phyloP scores from a whole-genome alignment of 2,329 filamentous ascomycete genomes.

The Dactylellina leptospora region DNA sequence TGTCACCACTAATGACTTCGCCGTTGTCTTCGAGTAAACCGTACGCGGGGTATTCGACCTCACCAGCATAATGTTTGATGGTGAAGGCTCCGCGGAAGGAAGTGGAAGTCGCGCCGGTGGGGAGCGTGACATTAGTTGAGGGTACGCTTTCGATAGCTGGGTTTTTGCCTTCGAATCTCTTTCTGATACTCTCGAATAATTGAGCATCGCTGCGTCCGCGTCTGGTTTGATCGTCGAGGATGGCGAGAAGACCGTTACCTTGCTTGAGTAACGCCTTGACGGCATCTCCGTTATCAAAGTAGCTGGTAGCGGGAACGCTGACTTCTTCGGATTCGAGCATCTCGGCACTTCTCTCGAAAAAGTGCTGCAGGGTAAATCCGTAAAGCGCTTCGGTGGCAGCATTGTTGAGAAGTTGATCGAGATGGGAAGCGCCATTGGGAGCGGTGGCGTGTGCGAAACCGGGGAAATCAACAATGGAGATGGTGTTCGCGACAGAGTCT shows the following conservation, averaged over 20 bases:
- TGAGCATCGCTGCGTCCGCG: constrained; percentile 89
- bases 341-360: constrained; percentile 94
- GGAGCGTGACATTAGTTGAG: constrained; percentile 69
- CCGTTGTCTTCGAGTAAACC: constrained; percentile 94
- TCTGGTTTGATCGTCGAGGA: constrained; percentile 93
- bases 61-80: constrained; percentile 93
- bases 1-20: constrained; percentile 91
- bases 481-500: constrained; percentile 88
- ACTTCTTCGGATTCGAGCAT: constrained; percentile 95
- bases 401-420: constrained; percentile 95
- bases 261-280: constrained; percentile 90
- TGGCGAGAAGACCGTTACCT: constrained; percentile 90
- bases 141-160: constrained; percentile 82
- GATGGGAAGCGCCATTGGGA: constrained; percentile 73
- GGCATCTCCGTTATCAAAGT: constrained; percentile 96
- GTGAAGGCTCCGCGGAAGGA: constrained; percentile 71
- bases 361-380: constrained; percentile 91
- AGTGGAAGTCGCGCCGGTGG: constrained; percentile 86
- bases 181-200: constrained; percentile 86
- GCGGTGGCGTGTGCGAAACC: constrained; percentile 87
- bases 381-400: constrained; percentile 91
- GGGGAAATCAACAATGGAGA: constrained; percentile 95
- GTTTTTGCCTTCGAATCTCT: constrained; percentile 94
- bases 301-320: constrained; percentile 86
- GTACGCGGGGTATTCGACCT: constrained; percentile 90